Evolutionary conservation across 139 green algal species (phyloP).

Genomic region (Tetraselmis chui): DNA sequence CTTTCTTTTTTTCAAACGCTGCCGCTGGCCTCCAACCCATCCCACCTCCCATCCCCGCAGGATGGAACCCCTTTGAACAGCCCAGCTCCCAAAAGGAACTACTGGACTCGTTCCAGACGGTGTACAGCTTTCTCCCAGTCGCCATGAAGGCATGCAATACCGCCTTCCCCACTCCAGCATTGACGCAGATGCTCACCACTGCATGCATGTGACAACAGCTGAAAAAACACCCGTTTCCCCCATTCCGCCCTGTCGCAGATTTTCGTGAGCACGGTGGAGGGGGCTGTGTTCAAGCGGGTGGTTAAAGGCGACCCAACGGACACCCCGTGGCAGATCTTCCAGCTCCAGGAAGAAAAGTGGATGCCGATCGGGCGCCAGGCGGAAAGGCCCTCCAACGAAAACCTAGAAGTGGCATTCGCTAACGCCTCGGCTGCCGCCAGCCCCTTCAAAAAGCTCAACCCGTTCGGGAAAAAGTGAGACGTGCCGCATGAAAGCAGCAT

Average conservation of each 20-base stretch:
- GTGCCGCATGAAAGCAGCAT: too few species aligned
- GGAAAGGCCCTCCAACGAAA: slow-evolving; percentile 25
- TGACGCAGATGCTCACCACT: too few species aligned
- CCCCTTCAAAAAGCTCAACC: slow-evolving; percentile 48
- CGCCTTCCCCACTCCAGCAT: too few species aligned
- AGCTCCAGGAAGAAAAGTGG: slow-evolving; percentile 3
- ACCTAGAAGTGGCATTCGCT: slow-evolving; percentile 53
- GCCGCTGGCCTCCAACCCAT: too few species aligned
- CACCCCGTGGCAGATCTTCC: slow-evolving; percentile 37
- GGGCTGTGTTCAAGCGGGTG: slow-evolving; percentile 27
- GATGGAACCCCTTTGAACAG: background rate
- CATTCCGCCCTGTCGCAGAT: background rate
- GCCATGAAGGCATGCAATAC: slow-evolving; percentile 29
- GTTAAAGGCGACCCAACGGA: background rate
- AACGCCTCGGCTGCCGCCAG: slow-evolving; percentile 45
- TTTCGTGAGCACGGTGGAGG: slow-evolving; percentile 20
- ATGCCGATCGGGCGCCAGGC: slow-evolving; percentile 24
- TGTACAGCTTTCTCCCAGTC: slow-evolving; percentile 45
- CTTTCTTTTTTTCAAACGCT: too few species aligned
- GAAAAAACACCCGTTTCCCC: too few species aligned
- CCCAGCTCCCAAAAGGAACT: slow-evolving; percentile 23
- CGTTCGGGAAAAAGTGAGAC: slow-evolving; percentile 24
- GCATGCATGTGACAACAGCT: too few species aligned
- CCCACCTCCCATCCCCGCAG: background rate
- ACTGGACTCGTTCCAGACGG: slow-evolving; percentile 25